These are phyloP conservation scores for Phragmites australis DNA, from an alignment of 176 grass and related monocot genomes.

Conservation along the genomic window DNA sequence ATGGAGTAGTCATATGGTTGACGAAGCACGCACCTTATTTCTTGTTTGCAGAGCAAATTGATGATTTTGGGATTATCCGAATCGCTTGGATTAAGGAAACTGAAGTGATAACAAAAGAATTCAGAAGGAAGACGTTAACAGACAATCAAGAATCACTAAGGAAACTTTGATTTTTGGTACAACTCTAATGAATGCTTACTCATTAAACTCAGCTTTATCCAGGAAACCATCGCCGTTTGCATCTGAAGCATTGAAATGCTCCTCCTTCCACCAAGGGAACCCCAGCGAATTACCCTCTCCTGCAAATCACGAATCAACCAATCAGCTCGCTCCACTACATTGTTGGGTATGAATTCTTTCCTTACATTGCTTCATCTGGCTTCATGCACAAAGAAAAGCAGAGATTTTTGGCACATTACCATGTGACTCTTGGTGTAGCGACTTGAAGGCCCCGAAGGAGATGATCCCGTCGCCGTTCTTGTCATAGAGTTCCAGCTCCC, in stretches of 20 bases:
- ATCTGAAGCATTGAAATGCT: slow-evolving; percentile 87
- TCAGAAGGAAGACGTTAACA: slow-evolving; percentile 20
- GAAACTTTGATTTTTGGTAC: neutral
- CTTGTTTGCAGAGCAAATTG: slow-evolving; percentile 74
- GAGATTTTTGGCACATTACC: slow-evolving; percentile 30
- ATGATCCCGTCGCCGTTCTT: slow-evolving; percentile 67
- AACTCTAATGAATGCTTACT: slow-evolving; percentile 49
- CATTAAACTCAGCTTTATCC: slow-evolving; percentile 73
- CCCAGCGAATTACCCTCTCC: slow-evolving; percentile 49
- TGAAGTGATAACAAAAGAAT: slow-evolving; percentile 35
- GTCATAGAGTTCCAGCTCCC: slow-evolving; percentile 85
- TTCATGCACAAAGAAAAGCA: neutral
- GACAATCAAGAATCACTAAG: slow-evolving; percentile 28
- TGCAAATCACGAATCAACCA: slow-evolving; percentile 17
- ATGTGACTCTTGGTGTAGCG: slow-evolving; percentile 24
- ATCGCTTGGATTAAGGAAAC: slow-evolving; percentile 83
- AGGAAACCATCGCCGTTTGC: slow-evolving; percentile 67
- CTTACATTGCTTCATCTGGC: neutral
- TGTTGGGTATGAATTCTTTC: neutral
- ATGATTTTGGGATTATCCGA: slow-evolving; percentile 70
- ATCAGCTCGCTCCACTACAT: neutral
- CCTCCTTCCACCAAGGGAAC: slow-evolving; percentile 76
- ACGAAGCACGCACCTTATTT: slow-evolving; percentile 61
- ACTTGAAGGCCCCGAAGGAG: slow-evolving; percentile 53
- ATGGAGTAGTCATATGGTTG: neutral